Conservation (phyloP, 2,329 filamentous ascomycete genomes). For the Metarhizium anisopliae region DNA sequence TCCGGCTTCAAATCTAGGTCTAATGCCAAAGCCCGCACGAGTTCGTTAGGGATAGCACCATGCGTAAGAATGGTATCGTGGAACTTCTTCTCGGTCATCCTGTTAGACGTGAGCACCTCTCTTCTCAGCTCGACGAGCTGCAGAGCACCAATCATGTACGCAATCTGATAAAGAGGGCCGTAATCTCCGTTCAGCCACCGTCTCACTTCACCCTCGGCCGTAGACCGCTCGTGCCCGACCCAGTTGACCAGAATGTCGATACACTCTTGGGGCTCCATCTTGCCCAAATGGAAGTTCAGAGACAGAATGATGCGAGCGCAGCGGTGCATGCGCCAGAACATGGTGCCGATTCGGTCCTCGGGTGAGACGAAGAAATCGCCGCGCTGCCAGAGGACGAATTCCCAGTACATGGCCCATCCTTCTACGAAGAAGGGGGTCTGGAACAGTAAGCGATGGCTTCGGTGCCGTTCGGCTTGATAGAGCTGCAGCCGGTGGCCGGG, state of each 20-base stretch:
- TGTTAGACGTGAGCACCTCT: constrained; percentile 31
- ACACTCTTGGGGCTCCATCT: constrained; percentile 43
- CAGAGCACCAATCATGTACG: constrained; percentile 50
- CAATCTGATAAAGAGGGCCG: constrained; percentile 48
- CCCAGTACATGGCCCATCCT: constrained; percentile 56
- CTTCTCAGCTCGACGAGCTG: constrained; percentile 42
- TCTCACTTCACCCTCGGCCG: constrained; percentile 51
- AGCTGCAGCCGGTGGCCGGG: constrained; percentile 49
- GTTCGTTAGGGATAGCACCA: constrained; percentile 46
- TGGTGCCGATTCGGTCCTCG: constrained; percentile 44
- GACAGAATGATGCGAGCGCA: constrained; percentile 51
- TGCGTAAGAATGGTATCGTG: constrained; percentile 43
- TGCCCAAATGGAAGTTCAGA: constrained; percentile 46
- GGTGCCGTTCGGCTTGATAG: constrained; percentile 36
- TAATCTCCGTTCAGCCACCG: constrained; percentile 48
- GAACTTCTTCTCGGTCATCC: constrained; percentile 42
- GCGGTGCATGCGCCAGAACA: constrained; percentile 54
- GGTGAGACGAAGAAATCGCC: constrained; percentile 40
- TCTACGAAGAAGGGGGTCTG: constrained; percentile 50
- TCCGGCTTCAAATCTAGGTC: constrained; percentile 30
- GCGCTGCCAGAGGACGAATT: constrained; percentile 47
- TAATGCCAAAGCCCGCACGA: constrained; percentile 39
- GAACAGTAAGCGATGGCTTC: constrained; percentile 42
- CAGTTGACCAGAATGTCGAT: constrained; percentile 46
- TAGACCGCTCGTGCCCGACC: constrained; percentile 50